Evolutionary conservation across 768 basidiomycete genomes (phyloP).

Genomic region (Xerocomellus intermedius): DNA sequence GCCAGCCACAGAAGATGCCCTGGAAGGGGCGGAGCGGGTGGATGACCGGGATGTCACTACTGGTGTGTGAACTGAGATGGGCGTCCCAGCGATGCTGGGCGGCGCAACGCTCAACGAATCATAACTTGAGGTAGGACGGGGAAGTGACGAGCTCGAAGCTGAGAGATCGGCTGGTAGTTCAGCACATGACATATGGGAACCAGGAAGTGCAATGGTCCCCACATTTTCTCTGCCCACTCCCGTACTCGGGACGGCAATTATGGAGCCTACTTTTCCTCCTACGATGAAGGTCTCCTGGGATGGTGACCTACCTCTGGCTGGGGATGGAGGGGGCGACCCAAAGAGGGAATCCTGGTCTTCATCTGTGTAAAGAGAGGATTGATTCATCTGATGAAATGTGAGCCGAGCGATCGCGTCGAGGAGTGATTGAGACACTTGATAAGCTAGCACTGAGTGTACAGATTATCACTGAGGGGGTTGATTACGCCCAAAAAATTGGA

Average conservation of each 20-base stretch:
- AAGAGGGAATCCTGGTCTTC: constrained; percentile 72
- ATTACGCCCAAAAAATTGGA: background rate
- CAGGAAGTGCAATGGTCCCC: constrained; percentile 98
- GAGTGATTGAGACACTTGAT: constrained; percentile 20
- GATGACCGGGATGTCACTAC: constrained; percentile 11
- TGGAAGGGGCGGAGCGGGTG: constrained; percentile 7
- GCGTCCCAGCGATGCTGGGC: constrained; percentile 20
- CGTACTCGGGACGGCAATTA: constrained; percentile 27
- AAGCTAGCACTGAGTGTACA: background rate
- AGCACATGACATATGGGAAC: constrained; percentile 81
- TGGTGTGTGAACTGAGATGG: background rate
- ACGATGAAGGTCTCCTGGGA: constrained; percentile 41
- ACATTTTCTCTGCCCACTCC: constrained; percentile 51
- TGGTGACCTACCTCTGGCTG: constrained; percentile 73
- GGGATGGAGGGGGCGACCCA: constrained; percentile 73
- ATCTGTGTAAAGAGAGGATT: constrained; percentile 7
- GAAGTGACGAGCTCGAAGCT: constrained; percentile 54
- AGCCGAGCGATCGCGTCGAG: constrained; percentile 10
- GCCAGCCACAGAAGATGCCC: constrained; percentile 8
- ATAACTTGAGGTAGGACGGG: constrained; percentile 10
- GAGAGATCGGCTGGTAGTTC: constrained; percentile 79
- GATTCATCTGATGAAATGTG: constrained; percentile 22
- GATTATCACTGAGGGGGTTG: constrained; percentile 5
- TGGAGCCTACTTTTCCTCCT: constrained; percentile 16
- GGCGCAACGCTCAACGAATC: constrained; percentile 39